A percentile compares a stretch with the other conserved stretches of the same genome.
Evolutionary conservation across 805 yeast genomes (phyloP).

Genomic region (Yamadazyma olivae): DNA sequence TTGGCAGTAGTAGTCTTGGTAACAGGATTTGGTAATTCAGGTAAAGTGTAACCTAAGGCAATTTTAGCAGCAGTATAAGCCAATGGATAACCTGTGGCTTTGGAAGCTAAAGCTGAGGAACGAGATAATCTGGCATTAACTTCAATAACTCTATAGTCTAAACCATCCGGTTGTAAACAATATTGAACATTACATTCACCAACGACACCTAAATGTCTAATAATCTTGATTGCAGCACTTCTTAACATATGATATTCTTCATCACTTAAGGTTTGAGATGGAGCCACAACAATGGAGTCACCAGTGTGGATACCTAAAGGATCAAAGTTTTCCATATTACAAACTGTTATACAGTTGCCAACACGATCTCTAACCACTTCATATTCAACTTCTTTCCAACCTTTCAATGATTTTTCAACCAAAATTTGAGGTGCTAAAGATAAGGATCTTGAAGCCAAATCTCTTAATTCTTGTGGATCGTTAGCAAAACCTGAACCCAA

Average conservation of each 20-base stretch:
- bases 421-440: constrained; percentile 92
- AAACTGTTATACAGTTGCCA: constrained; percentile 97
- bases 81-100: constrained; percentile 97
- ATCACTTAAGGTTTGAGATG: constrained; percentile 94
- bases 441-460: constrained; percentile 85
- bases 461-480: constrained; percentile 76
- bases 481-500: constrained; percentile 97
- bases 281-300: constrained; percentile 98
- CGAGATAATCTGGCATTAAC: constrained; percentile 97
- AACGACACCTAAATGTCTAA: constrained; percentile 96
- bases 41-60: constrained; percentile 90
- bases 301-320: constrained; percentile 99
- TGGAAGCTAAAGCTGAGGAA: constrained; percentile 98
- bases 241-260: constrained; percentile 97
- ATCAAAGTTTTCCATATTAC: constrained; percentile 99
- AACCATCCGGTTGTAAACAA: constrained; percentile 93
- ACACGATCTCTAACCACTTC: constrained; percentile 98
- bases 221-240: constrained; percentile 95
- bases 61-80: constrained; percentile 98
- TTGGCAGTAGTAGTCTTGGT: constrained; percentile 93
- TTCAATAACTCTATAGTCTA: constrained; percentile 95
- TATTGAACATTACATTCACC: constrained; percentile 99
- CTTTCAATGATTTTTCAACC: constrained; percentile 95
- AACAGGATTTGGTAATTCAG: constrained; percentile 92
- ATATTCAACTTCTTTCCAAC: constrained; percentile 98